A percentile compares a stretch with the other conserved stretches of the same genome.
Conservation (phyloP, 2,329 filamentous ascomycete species). For the Nothophaeocryptopus gaeumannii region DNA sequence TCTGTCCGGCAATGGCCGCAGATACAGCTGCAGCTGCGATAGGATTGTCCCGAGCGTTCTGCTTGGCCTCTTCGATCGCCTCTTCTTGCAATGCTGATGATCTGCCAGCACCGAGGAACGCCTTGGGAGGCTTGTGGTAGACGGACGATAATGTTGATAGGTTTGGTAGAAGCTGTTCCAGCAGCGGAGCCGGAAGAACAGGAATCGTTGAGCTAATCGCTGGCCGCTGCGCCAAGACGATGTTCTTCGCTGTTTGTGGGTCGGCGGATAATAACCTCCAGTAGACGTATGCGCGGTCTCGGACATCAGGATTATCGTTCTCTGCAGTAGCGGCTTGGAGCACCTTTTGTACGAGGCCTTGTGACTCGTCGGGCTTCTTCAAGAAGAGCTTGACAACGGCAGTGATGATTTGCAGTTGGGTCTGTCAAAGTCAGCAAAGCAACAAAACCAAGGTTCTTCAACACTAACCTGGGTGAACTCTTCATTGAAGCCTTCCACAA, state of each 20-base stretch:
- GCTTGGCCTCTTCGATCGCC: conserved; percentile 91
- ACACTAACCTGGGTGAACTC: conserved; percentile 82
- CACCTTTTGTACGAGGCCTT: conserved; percentile 89
- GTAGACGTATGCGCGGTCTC: conserved; percentile 95
- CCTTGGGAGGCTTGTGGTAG: conserved; percentile 96
- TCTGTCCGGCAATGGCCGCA: conserved; percentile 54
- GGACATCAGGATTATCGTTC: conserved; percentile 95
- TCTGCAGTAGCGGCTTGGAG: conserved; percentile 88
- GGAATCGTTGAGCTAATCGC: conserved; percentile 93
- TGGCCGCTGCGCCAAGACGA: conserved; percentile 90
- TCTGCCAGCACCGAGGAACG: conserved; percentile 93
- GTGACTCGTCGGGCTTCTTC: conserved; percentile 90
- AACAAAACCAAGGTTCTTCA: neutral
- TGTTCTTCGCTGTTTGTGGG: conserved; percentile 83
- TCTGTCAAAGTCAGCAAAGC: conserved; percentile 54
- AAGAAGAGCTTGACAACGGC: conserved; percentile 96
- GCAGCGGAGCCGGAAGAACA: conserved; percentile 74
- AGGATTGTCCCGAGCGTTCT: conserved; percentile 90
- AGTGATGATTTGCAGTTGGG: conserved; percentile 95
- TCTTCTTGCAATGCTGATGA: conserved; percentile 93
- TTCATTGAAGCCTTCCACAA: conserved; percentile 91
- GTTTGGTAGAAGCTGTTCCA: conserved; percentile 87
- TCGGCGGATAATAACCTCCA: conserved; percentile 95
- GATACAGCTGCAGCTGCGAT: conserved; percentile 80
- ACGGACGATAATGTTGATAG: conserved; percentile 94